Percentiles rank a stretch among this genome's conserved stretches.
Evolutionary conservation across 129 eudicot genomes (phyloP).

Genomic region (Deinandra increscens): DNA sequence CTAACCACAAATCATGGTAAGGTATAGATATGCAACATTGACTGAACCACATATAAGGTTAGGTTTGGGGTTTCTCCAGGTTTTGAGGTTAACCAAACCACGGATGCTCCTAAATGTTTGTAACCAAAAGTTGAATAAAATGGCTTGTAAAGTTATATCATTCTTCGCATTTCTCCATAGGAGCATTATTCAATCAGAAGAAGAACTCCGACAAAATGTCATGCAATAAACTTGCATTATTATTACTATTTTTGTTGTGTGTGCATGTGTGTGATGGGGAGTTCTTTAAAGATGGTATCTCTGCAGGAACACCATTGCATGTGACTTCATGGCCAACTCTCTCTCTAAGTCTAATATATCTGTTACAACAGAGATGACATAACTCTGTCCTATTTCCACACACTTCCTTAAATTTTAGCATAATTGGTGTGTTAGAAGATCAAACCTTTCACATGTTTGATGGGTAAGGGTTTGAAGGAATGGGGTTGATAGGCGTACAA

Average conservation of each 20-base stretch:
- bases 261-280: not conserved
- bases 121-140: not conserved
- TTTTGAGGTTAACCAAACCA: not conserved
- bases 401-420: slow-evolving; percentile 51
- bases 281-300: slow-evolving; percentile 50
- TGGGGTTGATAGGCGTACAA: no score
- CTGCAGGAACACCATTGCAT: slow-evolving; percentile 61
- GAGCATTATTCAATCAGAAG: not conserved
- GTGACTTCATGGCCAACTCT: slow-evolving; percentile 58
- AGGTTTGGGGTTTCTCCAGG: no score
- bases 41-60: no score
- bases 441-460: not conserved
- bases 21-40: not conserved
- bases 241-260: no score
- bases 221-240: not conserved
- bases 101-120: not conserved
- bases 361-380: slow-evolving; percentile 63
- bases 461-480: not conserved
- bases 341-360: slow-evolving; percentile 72
- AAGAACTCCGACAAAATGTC: not conserved
- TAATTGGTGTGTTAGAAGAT: not conserved
- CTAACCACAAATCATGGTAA: not conserved
- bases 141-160: no score
- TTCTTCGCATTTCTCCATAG: no score
- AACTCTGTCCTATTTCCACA: slow-evolving; percentile 86